phyloP scores from a whole-genome alignment of 2,329 filamentous ascomycete genomes.

The Claviceps sp. region DNA sequence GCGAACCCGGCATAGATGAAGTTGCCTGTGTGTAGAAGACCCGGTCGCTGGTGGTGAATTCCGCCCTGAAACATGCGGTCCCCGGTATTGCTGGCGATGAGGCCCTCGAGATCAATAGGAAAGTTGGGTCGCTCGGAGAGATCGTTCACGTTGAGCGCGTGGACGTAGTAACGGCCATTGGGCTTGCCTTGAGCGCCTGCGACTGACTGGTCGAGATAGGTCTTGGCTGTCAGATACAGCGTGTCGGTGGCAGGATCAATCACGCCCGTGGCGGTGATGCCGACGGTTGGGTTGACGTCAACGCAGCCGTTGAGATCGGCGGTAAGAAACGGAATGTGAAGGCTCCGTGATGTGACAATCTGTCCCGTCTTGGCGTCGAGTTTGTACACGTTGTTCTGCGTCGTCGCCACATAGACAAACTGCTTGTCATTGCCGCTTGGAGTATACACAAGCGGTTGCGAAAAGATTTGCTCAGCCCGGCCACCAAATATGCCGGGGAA shows the following conservation, averaged over 20 bases:
- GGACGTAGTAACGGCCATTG: conserved; percentile 23
- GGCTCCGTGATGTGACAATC: conserved; percentile 32
- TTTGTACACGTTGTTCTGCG: conserved; percentile 45
- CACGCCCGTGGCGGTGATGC: conserved; percentile 31
- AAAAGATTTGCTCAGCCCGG: conserved; percentile 37
- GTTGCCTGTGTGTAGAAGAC: conserved; percentile 30
- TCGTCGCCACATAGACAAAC: conserved; percentile 42
- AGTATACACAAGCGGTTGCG: conserved; percentile 37
- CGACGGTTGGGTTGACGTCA: conserved; percentile 33
- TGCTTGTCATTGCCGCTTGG: conserved; percentile 30
- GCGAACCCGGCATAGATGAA: conserved; percentile 40
- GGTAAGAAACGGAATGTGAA: conserved; percentile 35
- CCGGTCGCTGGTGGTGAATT: conserved; percentile 37
- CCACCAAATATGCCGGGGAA: conserved; percentile 40
- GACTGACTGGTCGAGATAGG: conserved; percentile 22
- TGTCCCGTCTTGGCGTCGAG: conserved; percentile 39
- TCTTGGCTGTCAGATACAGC: conserved; percentile 30
- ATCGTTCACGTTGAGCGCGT: conserved; percentile 25
- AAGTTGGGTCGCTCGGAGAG: conserved; percentile 26
- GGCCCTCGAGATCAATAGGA: conserved; percentile 34
- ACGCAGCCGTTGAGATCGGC: conserved; percentile 34
- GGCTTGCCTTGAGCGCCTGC: conserved; percentile 19
- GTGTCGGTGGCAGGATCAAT: conserved; percentile 32
- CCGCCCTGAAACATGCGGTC: conserved; percentile 38
- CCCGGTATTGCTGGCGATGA: conserved; percentile 30